Conservation (phyloP, 169 alveolate species). For the Miamiensis avidus region DNA sequence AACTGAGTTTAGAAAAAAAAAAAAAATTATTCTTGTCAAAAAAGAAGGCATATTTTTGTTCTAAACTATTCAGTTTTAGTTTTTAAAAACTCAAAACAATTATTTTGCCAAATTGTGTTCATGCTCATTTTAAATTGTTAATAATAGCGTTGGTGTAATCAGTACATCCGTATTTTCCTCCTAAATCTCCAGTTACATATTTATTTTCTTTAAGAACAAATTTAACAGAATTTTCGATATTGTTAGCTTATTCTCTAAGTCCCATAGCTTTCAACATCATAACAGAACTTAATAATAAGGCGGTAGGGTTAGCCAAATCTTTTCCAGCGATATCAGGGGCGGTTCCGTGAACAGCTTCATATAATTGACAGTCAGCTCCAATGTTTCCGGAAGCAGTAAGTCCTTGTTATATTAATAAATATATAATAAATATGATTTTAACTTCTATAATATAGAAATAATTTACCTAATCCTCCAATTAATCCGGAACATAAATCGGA, state of each 20-base stretch:
- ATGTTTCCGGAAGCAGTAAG: constrained; percentile 81
- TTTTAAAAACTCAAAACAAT: too few species aligned
- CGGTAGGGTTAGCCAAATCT: constrained; percentile 82
- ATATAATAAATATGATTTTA: neutral
- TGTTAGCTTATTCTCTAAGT: constrained; percentile 54
- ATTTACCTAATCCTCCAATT: constrained; percentile 67
- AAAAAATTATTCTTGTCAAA: too few species aligned
- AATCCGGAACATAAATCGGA: constrained; percentile 82
- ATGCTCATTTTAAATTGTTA: neutral
- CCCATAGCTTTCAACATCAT: constrained; percentile 84
- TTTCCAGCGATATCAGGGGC: constrained; percentile 84
- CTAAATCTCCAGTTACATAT: constrained; percentile 62
- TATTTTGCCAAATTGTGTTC: too few species aligned
- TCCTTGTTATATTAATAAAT: neutral
- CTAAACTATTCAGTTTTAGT: too few species aligned
- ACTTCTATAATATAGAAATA: too few species aligned
- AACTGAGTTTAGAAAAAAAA: too few species aligned
- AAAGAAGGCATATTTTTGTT: too few species aligned
- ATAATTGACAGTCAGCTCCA: constrained; percentile 73
- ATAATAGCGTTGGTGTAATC: constrained; percentile 65
- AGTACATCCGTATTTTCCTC: constrained; percentile 53
- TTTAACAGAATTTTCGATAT: constrained; percentile 59
- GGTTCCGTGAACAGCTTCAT: constrained; percentile 71
- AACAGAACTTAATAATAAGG: constrained; percentile 72
- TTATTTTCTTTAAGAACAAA: constrained; percentile 50